phyloP scores from a whole-genome alignment of 768 basidiomycete genomes.

The Pleurotus sapidus region DNA sequence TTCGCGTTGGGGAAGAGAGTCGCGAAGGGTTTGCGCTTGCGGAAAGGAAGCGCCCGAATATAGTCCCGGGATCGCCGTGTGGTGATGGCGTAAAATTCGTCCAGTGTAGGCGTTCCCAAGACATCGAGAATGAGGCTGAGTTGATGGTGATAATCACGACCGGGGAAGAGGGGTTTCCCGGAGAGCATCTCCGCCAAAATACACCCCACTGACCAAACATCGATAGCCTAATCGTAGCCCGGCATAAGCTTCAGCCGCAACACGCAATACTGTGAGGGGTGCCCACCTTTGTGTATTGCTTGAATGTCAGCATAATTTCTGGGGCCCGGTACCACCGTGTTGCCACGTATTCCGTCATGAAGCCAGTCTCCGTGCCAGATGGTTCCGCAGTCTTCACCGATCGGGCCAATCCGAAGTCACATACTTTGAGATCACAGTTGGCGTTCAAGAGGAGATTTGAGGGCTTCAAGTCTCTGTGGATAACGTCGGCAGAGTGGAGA shows the following conservation, averaged over 20 bases:
- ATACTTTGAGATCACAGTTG: constrained; percentile 93
- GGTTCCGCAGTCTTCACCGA: constrained; percentile 85
- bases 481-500: constrained; percentile 93
- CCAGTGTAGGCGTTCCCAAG: constrained; percentile 93
- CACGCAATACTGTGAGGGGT: constrained; percentile 12
- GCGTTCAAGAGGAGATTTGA: constrained; percentile 97
- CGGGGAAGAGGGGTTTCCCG: constrained; percentile 95
- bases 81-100: constrained; percentile 97
- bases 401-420: constrained; percentile 95
- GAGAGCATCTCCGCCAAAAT: constrained; percentile 97
- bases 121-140: constrained; percentile 94
- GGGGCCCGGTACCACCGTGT: constrained; percentile 97
- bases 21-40: constrained; percentile 80
- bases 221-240: constrained; percentile 59
- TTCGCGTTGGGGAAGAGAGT: constrained; percentile 90
- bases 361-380: constrained; percentile 78
- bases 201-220: constrained; percentile 86
- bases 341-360: constrained; percentile 98
- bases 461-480: constrained; percentile 95
- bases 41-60: constrained; percentile 91
- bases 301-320: constrained; percentile 99
- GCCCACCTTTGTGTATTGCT: constrained; percentile 89
- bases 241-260: constrained; percentile 13
- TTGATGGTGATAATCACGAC: constrained; percentile 93
- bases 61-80: constrained; percentile 92